A percentile compares a stretch with the other conserved stretches of the same genome.
phyloP scores from a whole-genome alignment of 768 basidiomycete species.

The Mrakia blollopis region DNA sequence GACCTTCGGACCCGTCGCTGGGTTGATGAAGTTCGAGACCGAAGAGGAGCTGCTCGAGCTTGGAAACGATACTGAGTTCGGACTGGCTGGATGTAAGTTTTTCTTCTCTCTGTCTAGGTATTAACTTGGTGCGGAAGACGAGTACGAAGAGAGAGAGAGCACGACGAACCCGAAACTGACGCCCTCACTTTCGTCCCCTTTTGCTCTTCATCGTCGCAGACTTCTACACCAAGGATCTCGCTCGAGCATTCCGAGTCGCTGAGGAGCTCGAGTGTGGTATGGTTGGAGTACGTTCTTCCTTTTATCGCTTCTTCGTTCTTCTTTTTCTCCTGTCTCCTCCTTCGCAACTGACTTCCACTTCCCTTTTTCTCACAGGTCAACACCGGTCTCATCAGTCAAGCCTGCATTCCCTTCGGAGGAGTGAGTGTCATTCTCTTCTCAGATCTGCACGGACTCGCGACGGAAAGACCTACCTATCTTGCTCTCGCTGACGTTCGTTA shows the following conservation, averaged over 20 bases:
- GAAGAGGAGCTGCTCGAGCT: constrained; percentile 85
- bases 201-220: constrained; percentile 46
- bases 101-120: neutral
- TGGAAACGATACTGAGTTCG: constrained; percentile 77
- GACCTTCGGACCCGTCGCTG: constrained; percentile 87
- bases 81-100: constrained; percentile 63
- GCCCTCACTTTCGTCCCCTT: neutral
- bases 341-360: constrained; percentile 17
- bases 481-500: neutral
- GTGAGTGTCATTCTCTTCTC: constrained; percentile 48
- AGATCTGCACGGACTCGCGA: neutral
- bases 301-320: neutral
- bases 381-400: constrained; percentile 72
- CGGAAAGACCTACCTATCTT: neutral
- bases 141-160: too few species aligned
- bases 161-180: neutral
- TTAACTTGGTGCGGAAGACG: neutral
- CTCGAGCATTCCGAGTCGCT: constrained; percentile 87
- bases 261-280: constrained; percentile 91
- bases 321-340: neutral
- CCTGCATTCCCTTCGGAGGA: constrained; percentile 80
- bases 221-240: constrained; percentile 82
- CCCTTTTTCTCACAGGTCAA: constrained; percentile 48
- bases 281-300: constrained; percentile 55
- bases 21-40: constrained; percentile 80